Evolutionary conservation across 192 early-diverging fungal species (phyloP), one percentile per base, ranked within the genome.

Genomic region (Diversispora eburnea): DNA sequence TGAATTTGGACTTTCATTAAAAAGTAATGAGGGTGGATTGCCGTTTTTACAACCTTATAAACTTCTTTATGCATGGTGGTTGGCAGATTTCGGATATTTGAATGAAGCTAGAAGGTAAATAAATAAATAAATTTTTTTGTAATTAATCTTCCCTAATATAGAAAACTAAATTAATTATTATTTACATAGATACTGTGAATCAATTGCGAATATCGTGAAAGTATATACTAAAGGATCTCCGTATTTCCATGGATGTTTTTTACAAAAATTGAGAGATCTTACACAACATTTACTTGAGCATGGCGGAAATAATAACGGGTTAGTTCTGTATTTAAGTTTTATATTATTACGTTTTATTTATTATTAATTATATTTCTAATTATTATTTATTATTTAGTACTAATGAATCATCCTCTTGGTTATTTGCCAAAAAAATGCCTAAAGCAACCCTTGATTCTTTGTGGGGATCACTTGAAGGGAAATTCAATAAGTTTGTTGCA

Each of bases 41-140:
- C 92, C 94, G n/a, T 91, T 92, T 73, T 78, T 99, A 57, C 95
- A 97, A 75, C 87, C 88, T 0, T 95, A 95, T 87, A 98, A 98
- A 75, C 81, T 99, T 6, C 68, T 80, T 41, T 86, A 93, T 74
- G 93, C 93, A 15, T 90, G 88, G 85, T 88, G 89, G 78, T 83
- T 99, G 8, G 85, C 87, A 8, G 96, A 97, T 61, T 82, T 87
- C 61, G 94, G 97, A 5, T 85, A 88, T 73, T 75, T 86, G 4
- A 85, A 87, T 48, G 84, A 89, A 63, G 92, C 97, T 4, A 76
- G 76, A 82, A 77, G 81, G 81, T 79, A 77, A 54, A 17, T 17
- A 54, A 54, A 54, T 54, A 43, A 46, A 55, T 20, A 42, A 20
- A 62, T 51, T 47, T 33, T 33, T 17, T 6, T 55, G 1, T 57